phyloP scores from a whole-genome alignment of 257 asterid species.

The Haberlea rhodopensis region DNA sequence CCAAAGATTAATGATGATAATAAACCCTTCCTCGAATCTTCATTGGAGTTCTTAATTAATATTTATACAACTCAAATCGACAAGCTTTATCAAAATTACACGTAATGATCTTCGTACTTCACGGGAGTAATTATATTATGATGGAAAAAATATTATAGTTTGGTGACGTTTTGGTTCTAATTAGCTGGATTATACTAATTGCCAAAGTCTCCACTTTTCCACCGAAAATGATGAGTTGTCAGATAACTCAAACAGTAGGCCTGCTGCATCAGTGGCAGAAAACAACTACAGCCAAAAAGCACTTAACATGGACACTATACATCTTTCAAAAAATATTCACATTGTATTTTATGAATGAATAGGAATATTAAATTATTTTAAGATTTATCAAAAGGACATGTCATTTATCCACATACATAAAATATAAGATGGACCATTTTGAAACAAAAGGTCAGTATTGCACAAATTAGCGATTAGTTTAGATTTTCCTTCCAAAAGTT shows the following conservation, averaged over 20 bases:
- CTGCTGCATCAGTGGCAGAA: not conserved
- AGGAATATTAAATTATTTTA: no score
- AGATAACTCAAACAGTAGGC: not conserved
- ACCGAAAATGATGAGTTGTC: not conserved
- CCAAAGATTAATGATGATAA: no score
- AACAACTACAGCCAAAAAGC: no score
- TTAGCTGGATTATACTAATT: not conserved
- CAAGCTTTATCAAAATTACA: not conserved
- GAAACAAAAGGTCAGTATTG: not conserved
- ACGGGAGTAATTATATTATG: not conserved
- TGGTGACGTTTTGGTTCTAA: not conserved
- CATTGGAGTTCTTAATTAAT: not conserved
- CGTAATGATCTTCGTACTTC: not conserved
- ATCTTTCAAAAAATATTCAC: not conserved
- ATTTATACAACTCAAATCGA: not conserved
- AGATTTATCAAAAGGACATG: no score
- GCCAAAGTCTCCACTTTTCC: not conserved
- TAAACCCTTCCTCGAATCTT: not conserved
- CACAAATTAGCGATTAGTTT: not conserved
- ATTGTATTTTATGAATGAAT: not conserved
- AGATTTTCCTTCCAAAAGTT: not conserved
- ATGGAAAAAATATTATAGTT: no score
- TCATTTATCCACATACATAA: no score
- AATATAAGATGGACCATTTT: not conserved
- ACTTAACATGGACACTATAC: no score